A percentile compares a stretch with the other conserved stretches of the same genome.
Evolutionary conservation across 75 land plant genomes (phyloP).

Genomic region (Pinus tabuliformis): DNA sequence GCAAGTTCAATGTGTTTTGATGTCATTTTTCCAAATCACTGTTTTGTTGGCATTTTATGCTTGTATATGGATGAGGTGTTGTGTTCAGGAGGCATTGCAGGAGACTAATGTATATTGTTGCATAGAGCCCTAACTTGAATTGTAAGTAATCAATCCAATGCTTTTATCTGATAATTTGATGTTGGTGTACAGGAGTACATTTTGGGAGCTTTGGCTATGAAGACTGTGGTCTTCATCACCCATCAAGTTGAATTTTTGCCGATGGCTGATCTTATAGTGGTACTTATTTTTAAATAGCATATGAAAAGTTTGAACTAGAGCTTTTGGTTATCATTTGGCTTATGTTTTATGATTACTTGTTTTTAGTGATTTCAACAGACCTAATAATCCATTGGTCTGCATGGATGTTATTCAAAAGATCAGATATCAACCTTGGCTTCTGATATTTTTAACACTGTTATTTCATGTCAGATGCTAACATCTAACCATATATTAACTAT

Average conservation of each 20-base stretch:
- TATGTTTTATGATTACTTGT: too few species aligned
- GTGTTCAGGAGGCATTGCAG: background rate
- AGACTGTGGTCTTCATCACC: conserved; percentile 80
- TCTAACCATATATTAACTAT: too few species aligned
- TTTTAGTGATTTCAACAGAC: too few species aligned
- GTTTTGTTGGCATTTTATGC: background rate
- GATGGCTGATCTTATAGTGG: conserved; percentile 9
- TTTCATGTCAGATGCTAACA: too few species aligned
- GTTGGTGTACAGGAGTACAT: conserved; percentile 65
- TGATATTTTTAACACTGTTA: too few species aligned
- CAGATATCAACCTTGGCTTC: too few species aligned
- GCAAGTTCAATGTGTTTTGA: conserved; percentile 14
- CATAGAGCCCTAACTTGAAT: background rate
- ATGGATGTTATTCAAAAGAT: too few species aligned
- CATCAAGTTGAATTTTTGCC: conserved; percentile 81
- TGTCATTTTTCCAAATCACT: background rate
- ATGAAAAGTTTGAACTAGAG: too few species aligned
- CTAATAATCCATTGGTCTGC: too few species aligned
- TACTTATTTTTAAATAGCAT: too few species aligned
- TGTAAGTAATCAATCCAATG: background rate
- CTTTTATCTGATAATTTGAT: background rate
- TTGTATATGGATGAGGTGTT: background rate
- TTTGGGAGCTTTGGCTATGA: conserved; percentile 47
- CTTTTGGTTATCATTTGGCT: too few species aligned
- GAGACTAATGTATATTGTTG: background rate